Percentiles rank a stretch among this genome's conserved stretches.
These are phyloP conservation scores for Alternaria arborescens DNA, from an alignment of 2,329 filamentous ascomycete species.

Conservation along the genomic window DNA sequence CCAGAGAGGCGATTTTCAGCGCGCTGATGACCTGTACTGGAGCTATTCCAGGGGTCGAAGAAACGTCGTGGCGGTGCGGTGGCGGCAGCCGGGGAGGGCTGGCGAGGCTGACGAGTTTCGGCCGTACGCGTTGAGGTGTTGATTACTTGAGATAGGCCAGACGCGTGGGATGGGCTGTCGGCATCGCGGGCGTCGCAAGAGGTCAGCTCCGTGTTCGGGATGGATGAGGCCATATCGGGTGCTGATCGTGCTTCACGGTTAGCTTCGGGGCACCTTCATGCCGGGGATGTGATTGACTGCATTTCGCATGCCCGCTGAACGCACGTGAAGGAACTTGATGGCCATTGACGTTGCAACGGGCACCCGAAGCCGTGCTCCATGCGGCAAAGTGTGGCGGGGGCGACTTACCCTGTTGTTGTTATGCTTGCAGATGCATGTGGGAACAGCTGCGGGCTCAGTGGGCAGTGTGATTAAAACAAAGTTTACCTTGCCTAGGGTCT, in stretches of 20 bases:
- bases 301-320: conserved; percentile 14
- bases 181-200: conserved; percentile 23
- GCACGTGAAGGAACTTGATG: conserved; percentile 14
- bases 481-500: conserved; percentile 14
- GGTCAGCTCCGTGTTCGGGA: conserved; percentile 13
- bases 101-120: conserved; percentile 4
- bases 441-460: conserved; percentile 14
- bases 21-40: conserved; percentile 79
- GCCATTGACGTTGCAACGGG: conserved; percentile 17
- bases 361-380: conserved; percentile 13
- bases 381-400: conserved; percentile 24
- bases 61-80: conserved; percentile 32
- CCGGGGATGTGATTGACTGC: conserved; percentile 18
- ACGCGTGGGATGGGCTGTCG: conserved; percentile 25
- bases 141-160: conserved; percentile 20
- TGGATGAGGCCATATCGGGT: conserved; percentile 17
- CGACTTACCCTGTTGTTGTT: conserved; percentile 18
- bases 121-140: conserved; percentile 13
- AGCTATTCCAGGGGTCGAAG: conserved; percentile 77
- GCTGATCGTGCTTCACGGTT: conserved; percentile 19
- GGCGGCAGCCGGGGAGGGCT: not conserved
- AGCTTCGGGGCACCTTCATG: conserved; percentile 22
- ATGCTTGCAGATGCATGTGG: conserved; percentile 23
- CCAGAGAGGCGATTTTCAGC: conserved; percentile 72
- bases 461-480: conserved; percentile 25